These are phyloP conservation scores for Plasmodium billcollinsi DNA, from an alignment of 169 alveolate genomes.

Conservation along the genomic window DNA sequence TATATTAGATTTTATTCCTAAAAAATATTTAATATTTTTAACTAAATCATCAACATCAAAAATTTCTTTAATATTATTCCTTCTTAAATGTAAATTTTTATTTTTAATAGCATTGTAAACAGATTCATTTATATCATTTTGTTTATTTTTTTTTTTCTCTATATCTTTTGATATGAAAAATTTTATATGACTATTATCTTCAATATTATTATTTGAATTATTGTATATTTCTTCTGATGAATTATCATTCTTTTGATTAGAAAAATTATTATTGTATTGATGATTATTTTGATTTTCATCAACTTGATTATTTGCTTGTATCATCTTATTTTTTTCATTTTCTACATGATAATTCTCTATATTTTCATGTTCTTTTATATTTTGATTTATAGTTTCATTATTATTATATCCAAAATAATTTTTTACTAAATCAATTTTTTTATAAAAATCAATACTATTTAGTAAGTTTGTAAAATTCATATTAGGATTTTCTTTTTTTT, in stretches of 20 bases:
- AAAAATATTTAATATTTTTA: slow-evolving; percentile 36
- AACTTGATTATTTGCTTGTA: background rate
- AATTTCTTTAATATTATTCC: slow-evolving; percentile 49
- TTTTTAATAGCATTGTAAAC: background rate
- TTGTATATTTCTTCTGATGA: background rate
- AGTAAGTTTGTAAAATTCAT: slow-evolving; percentile 17
- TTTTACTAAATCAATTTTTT: slow-evolving; percentile 33
- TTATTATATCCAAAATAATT: slow-evolving; percentile 13
- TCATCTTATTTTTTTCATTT: background rate
- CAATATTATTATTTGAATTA: background rate
- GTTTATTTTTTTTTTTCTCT: slow-evolving; percentile 7
- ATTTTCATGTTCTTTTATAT: background rate
- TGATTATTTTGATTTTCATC: background rate
- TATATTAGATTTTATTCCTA: slow-evolving; percentile 76
- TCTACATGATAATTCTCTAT: background rate
- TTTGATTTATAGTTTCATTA: background rate
- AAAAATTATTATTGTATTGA: background rate
- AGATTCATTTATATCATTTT: slow-evolving; percentile 29
- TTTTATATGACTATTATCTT: background rate
- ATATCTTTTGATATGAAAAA: background rate
- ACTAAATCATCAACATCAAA: slow-evolving; percentile 63
- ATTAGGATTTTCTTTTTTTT: background rate
- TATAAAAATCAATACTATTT: slow-evolving; percentile 17
- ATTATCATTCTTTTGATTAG: background rate
- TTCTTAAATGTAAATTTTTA: slow-evolving; percentile 36